Conservation (phyloP, 1,284 basidiomycete species). For the Puccinia polysora region DNA sequence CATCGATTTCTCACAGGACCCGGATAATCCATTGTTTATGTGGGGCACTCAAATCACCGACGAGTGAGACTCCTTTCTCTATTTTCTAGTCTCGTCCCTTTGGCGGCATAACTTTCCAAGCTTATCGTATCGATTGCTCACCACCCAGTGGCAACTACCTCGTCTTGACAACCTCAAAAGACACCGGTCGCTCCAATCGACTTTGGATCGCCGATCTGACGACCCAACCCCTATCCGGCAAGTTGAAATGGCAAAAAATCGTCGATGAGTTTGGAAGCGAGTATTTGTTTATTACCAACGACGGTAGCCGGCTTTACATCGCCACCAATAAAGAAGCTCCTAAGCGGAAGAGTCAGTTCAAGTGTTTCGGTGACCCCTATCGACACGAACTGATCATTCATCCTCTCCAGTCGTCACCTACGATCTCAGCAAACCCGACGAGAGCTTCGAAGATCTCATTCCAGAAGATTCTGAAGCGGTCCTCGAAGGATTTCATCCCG, state of each 20-base stretch:
- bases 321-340: slow-evolving; percentile 44
- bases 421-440: slow-evolving; percentile 60
- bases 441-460: slow-evolving; percentile 63
- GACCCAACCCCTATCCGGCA: slow-evolving; percentile 60
- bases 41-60: slow-evolving; percentile 60
- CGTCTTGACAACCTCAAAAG: slow-evolving; percentile 60
- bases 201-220: slow-evolving; percentile 68
- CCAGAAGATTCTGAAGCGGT: slow-evolving; percentile 65
- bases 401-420: slow-evolving; percentile 60
- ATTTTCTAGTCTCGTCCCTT: neutral
- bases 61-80: slow-evolving; percentile 57
- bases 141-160: slow-evolving; percentile 57
- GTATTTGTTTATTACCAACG: slow-evolving; percentile 54
- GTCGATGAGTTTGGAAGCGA: slow-evolving; percentile 63
- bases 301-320: slow-evolving; percentile 45
- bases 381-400: neutral
- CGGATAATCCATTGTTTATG: slow-evolving; percentile 63
- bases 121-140: neutral
- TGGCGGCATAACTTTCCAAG: too few species aligned
- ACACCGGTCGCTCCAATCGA: slow-evolving; percentile 66
- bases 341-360: slow-evolving; percentile 23
- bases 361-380: slow-evolving; percentile 59
- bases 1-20: slow-evolving; percentile 16
- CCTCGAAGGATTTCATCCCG: slow-evolving; percentile 59
- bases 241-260: slow-evolving; percentile 68